Evolutionary conservation across 108 stramenopile genomes (phyloP).

Genomic region (Nitzschia putrida): DNA sequence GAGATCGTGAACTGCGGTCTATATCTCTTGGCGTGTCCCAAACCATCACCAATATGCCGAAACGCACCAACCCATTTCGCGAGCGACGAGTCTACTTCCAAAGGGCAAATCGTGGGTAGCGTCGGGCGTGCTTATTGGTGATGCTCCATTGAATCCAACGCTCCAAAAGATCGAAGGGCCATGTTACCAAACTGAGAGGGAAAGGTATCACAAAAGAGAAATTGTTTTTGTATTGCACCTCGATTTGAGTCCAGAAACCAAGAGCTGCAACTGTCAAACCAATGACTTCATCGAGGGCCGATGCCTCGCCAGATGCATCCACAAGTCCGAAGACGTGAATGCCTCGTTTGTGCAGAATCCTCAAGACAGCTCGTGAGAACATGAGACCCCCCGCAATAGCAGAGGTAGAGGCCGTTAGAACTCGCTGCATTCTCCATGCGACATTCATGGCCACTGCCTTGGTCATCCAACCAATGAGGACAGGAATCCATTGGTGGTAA

Average conservation of each 20-base stretch:
- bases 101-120: background rate
- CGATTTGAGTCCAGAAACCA: slow-evolving; percentile 84
- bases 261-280: slow-evolving; percentile 72
- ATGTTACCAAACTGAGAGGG: slow-evolving; percentile 72
- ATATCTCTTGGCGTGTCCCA: too few relatives aligned
- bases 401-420: slow-evolving; percentile 82
- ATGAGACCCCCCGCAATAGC: slow-evolving; percentile 82
- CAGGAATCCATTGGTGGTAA: slow-evolving; percentile 61
- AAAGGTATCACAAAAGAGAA: slow-evolving; percentile 74
- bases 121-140: slow-evolving; percentile 18
- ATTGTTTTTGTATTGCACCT: slow-evolving; percentile 37
- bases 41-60: too few relatives aligned
- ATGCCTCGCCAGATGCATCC: background rate
- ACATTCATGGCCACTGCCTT: slow-evolving; percentile 73
- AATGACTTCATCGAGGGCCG: slow-evolving; percentile 62
- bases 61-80: too few relatives aligned
- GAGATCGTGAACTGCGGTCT: too few relatives aligned
- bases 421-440: slow-evolving; percentile 85
- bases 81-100: too few relatives aligned
- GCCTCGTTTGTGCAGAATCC: slow-evolving; percentile 40
- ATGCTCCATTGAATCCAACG: slow-evolving; percentile 70
- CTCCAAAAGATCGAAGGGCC: slow-evolving; percentile 78
- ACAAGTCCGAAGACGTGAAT: slow-evolving; percentile 24
- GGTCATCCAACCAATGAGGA: slow-evolving; percentile 56
- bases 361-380: slow-evolving; percentile 63